Evolutionary conservation across 139 green algal genomes (phyloP).

Genomic region (Edaphochlamys debaryana): DNA sequence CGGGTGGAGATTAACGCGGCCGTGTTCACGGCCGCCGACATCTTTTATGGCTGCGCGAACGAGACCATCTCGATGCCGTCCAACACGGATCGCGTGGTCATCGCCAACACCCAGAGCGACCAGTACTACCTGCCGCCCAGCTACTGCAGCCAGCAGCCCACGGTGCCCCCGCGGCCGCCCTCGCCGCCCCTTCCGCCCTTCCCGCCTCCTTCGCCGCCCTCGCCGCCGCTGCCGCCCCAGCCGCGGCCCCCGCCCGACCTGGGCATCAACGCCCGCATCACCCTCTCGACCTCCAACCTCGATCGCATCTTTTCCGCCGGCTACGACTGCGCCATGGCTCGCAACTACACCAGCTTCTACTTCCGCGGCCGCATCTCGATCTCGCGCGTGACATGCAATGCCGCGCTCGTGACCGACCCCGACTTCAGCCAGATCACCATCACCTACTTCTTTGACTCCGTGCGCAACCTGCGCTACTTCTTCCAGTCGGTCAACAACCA

Average conservation of each 20-base stretch:
- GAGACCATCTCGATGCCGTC: no score
- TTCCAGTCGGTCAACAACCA: slow-evolving; percentile 25
- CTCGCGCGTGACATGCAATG: background rate
- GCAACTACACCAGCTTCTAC: background rate
- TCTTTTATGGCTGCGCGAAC: no score
- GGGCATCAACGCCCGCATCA: background rate
- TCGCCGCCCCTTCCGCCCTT: background rate
- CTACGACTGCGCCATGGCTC: slow-evolving; percentile 21
- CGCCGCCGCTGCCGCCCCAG: background rate
- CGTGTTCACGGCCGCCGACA: background rate
- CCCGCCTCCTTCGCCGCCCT: background rate
- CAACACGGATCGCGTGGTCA: background rate
- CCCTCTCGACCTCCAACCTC: slow-evolving; percentile 9
- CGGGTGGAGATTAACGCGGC: slow-evolving; percentile 23
- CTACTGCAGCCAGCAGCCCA: background rate
- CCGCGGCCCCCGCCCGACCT: slow-evolving; percentile 5
- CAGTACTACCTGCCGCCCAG: no score
- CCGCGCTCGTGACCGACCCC: background rate
- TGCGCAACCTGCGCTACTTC: slow-evolving; percentile 23
- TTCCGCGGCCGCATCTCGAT: slow-evolving; percentile 6
- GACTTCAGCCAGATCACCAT: slow-evolving; percentile 15
- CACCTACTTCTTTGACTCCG: slow-evolving; percentile 21
- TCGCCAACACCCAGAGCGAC: background rate
- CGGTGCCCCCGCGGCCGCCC: background rate
- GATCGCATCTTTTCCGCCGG: slow-evolving; percentile 11